Base-by-base conservation (phyloP, 352 stramenopile genomes). In the Saprolegnia diclina region DNA sequence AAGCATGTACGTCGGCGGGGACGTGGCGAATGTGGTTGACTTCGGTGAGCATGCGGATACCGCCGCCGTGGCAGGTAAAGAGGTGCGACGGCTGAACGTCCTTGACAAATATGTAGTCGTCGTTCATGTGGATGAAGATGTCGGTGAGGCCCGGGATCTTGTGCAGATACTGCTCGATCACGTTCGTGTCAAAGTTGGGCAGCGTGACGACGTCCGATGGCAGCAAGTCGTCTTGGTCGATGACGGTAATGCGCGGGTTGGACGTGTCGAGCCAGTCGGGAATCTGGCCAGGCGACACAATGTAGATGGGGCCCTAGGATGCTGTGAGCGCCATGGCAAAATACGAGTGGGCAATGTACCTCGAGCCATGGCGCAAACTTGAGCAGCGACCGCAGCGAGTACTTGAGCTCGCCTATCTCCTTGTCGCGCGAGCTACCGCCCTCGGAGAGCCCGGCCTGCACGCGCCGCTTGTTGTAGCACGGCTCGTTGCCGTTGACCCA, bases 61-160 rank as follows among this genome's bases (percentile, higher is more conserved):
- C 87, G 16, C 52, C 52, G 32, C 87, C 87, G 67, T 93, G 82
- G 71, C 87, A 95, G 29, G 87, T 88, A 76, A 95, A 95, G 65
- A 94, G 87, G 69, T 90, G 81, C 50, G 91, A 79, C 6, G 87
- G 87, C 19, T 75, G 73, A 44, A 95, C 85, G 40, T 82, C 80
- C 70, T 92, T 90, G 50, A 81, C 84, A 68, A 95, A 95, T 46
- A 95, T 73, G 71, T 94, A 95, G 77, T 95, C 87, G 73, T 95
- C 87, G 72, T 95, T 95, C 64, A 95, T 77, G 64, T 95, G 85
- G 75, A 95, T 94, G 74, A 87, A 95, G 56, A 91, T 87, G 67
- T 95, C 87, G 50, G 87, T 91, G 26, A 95, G 78, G 0, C 84
- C 87, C 1, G 87, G 87, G 61, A 95, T 94, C 19, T 81, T 63